Evolutionary conservation across 768 basidiomycete genomes (phyloP), one percentile per base, ranked within the genome.

Genomic region (Mycena epipterygia): DNA sequence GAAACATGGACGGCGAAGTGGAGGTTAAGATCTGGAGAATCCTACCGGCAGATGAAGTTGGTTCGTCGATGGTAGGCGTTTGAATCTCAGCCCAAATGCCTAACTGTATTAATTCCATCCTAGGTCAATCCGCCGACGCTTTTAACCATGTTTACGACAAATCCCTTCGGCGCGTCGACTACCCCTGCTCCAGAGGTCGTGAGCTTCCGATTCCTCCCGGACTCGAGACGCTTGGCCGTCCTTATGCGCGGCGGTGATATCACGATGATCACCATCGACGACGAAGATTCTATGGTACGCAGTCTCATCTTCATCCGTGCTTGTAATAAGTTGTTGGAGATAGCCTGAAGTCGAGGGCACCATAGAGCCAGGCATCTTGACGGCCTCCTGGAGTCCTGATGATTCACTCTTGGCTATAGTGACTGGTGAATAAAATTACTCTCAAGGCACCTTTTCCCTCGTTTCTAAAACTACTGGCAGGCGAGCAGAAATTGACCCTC

Each of bases 321-420:
- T 60, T 56, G 44, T 53, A 46, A 59, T 67, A 77, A 79, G 71
- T 77, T 64, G 67, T 70, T 59, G 52, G 59, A 70, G 53, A 56
- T 63, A 94, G 93, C 81, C 89, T 49, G 95, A 97, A 73, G 87
- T 95, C 17, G 92, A 97, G 63, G 97, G 97, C 19, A 91, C 91
- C 0, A 89, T 99, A 9, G 97, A 98, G 64, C 85, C 90, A 14
- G 96, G 95, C 0, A 91, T 99, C 57, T 80, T 89, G 33, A 91
- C 92, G 0, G 96, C 95, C 14, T 84, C 88, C 16, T 99, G 97
- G 97, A 92, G 92, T 71, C 95, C 97, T 5, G 98, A 99, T 78
- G 95, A 97, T 64, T 90, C 94, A 11, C 82, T 95, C n/a, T 84
- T 99, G 16, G 89, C 89, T 1, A 84, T 98, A 25, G 85, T 94